phyloP scores from a whole-genome alignment of 2,329 filamentous ascomycete genomes.

The Penicillium sclerotiorum region DNA sequence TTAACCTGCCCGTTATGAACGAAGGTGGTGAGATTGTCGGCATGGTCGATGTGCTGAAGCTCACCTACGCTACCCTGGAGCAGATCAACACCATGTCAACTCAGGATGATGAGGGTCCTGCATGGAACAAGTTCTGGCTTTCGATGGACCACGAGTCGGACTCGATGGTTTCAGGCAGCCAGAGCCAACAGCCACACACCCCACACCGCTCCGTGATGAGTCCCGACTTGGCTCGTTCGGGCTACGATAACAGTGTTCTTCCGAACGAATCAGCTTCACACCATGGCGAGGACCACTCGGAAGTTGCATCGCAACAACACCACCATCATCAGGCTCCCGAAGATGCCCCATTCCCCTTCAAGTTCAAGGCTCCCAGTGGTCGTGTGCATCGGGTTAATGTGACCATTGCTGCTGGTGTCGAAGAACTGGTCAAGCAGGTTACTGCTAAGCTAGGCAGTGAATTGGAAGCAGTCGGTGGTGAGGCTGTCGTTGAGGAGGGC shows the following conservation, averaged over 20 bases:
- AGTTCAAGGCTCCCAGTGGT: conserved; percentile 96
- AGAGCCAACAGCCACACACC: conserved; percentile 71
- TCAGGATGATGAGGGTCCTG: conserved; percentile 86
- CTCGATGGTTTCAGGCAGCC: conserved; percentile 90
- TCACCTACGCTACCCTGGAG: conserved; percentile 96
- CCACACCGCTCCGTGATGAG: conserved; percentile 77
- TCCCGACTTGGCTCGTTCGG: conserved; percentile 66
- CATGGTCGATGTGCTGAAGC: conserved; percentile 98
- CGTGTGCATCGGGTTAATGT: conserved; percentile 92
- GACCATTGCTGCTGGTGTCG: conserved; percentile 75
- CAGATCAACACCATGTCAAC: conserved; percentile 93
- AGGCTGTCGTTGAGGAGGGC: conserved; percentile 76
- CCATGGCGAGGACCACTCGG: conserved; percentile 76
- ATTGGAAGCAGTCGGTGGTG: conserved; percentile 79
- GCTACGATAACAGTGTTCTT: conserved; percentile 72
- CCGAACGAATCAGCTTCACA: conserved; percentile 96
- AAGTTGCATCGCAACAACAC: conserved; percentile 61
- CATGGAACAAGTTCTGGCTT: conserved; percentile 99
- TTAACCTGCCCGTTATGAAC: conserved; percentile 98
- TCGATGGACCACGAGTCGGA: conserved; percentile 94
- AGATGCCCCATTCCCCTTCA: conserved; percentile 90
- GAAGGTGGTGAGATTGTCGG: conserved; percentile 95
- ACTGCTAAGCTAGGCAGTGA: conserved; percentile 83
- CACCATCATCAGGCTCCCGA: conserved; percentile 55
- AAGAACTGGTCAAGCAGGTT: conserved; percentile 75